These are phyloP conservation scores for Plenodomus lindquistii DNA, from an alignment of 2,329 filamentous ascomycete species.

Conservation along the genomic window DNA sequence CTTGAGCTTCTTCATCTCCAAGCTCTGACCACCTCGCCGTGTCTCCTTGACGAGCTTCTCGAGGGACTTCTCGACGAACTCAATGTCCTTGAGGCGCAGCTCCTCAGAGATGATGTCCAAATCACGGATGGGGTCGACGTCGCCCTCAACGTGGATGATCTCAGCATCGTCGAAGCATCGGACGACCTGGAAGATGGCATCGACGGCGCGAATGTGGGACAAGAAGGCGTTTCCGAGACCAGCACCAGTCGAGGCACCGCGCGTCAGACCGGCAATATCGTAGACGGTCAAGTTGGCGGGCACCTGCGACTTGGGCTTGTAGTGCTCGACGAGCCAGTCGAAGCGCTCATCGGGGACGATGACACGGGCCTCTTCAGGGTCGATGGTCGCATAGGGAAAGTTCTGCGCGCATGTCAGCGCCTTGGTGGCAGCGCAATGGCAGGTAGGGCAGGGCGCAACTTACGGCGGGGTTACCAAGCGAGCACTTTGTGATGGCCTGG, in stretches of 20 bases:
- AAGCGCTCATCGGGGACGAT: constrained; percentile 95
- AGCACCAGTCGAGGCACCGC: constrained; percentile 93
- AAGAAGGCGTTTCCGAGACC: constrained; percentile 97
- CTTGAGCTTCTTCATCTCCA: constrained; percentile 97
- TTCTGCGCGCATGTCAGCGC: constrained; percentile 62
- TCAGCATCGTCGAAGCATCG: constrained; percentile 98
- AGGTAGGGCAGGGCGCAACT: constrained; percentile 42
- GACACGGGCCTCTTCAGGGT: constrained; percentile 96
- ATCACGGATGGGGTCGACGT: constrained; percentile 93
- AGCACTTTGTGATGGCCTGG: constrained; percentile 98
- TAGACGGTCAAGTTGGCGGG: constrained; percentile 98
- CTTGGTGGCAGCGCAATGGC: background rate
- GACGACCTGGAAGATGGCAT: constrained; percentile 97
- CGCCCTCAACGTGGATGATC: constrained; percentile 99
- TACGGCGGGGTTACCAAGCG: constrained; percentile 94
- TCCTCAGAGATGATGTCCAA: constrained; percentile 97
- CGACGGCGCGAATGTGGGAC: constrained; percentile 96
- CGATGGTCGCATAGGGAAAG: constrained; percentile 98
- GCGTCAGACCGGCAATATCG: constrained; percentile 95
- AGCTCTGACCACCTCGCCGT: constrained; percentile 85
- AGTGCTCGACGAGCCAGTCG: constrained; percentile 94
- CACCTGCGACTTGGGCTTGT: constrained; percentile 96
- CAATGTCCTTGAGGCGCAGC: constrained; percentile 95
- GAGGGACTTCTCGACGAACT: constrained; percentile 94
- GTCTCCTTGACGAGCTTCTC: constrained; percentile 95